Evolutionary conservation across 257 asterid genomes (phyloP).

Genomic region (Marsdenia floribunda): DNA sequence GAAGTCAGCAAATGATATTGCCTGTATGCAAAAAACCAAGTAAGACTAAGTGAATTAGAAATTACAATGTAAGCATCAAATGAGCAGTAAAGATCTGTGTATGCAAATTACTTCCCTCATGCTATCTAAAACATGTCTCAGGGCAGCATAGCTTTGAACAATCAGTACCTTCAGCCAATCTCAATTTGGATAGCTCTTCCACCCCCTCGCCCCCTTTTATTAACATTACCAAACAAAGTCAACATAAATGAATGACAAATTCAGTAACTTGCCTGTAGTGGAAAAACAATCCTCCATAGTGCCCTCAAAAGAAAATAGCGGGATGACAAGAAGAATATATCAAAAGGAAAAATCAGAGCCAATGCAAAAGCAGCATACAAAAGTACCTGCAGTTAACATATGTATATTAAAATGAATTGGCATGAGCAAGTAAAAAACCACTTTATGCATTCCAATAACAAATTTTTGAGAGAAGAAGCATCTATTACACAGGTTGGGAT

Average conservation of each 20-base stretch:
- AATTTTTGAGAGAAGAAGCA: slow-evolving; percentile 54
- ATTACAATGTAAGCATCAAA: background rate
- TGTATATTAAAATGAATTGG: slow-evolving; percentile 7
- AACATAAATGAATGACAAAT: background rate
- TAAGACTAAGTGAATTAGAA: slow-evolving; percentile 12
- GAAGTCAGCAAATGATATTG: slow-evolving; percentile 89
- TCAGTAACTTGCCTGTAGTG: slow-evolving; percentile 75
- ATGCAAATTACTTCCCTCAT: background rate
- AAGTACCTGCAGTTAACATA: slow-evolving; percentile 65
- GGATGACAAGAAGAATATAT: slow-evolving; percentile 80
- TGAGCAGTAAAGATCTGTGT: background rate
- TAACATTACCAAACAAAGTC: background rate
- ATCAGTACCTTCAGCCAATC: background rate
- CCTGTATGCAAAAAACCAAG: slow-evolving; percentile 47
- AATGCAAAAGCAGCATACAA: slow-evolving; percentile 71
- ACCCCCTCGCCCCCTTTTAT: background rate
- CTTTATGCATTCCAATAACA: background rate
- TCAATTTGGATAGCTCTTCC: background rate
- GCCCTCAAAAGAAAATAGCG: slow-evolving; percentile 92
- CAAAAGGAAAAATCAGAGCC: slow-evolving; percentile 91
- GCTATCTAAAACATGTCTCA: background rate
- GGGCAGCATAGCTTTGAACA: background rate
- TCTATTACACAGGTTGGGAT: slow-evolving; percentile 99
- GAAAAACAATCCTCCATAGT: slow-evolving; percentile 77
- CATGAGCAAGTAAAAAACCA: background rate